Base-by-base conservation (phyloP, 352 stramenopile species). In the Phytophthora colocasiae region DNA sequence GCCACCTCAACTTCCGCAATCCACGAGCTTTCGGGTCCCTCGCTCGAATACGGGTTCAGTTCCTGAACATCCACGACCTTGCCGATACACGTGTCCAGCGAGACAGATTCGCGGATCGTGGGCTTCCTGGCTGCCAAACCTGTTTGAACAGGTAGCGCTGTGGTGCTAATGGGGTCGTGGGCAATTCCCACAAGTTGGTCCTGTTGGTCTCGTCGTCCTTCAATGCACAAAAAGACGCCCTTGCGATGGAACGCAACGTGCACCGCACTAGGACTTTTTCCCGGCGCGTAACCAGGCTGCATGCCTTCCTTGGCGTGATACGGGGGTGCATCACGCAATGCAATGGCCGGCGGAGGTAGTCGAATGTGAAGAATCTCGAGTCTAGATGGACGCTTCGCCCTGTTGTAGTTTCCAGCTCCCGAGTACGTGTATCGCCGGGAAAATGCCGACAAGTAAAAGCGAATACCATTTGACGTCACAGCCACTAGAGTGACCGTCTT, bases 391-490 rank as follows among this genome's bases (percentile, higher is more conserved):
- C 88, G 84, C 54, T 85, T 92, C 22, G 75, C 40, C 14, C 64
- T 87, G 36, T 71, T 57, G 27, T 69, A 77, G 11, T 59, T 76
- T 8, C 78, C 69, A 24, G 73, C 74, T 31, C 52, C 65, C 3
- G 69, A 59, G 26, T 74, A 77, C 49, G 84, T 77, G 17, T 83
- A 73, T 11, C 81, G 73, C 5, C 85, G 74, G n/a, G 89, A 91
- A 49, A 98, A 90, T 0, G 81, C 91, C 0, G 93, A 97, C 17
- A 99, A 69, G 71, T 98, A 99, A 47, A 98, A 97, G 41, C 96
- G 87, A 38, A 98, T 90, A n/a, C 95, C 95, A 45, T 96, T 97
- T 6, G 91, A 93, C 6, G 92, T 97, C 11, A 98, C 75, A 11
- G 92, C 95, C 8, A 99, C 83, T n/a, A 98, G 78, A 32, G 88